Base-by-base conservation (phyloP, 2,329 filamentous ascomycete species). In the Cordyceps tenuipes region DNA sequence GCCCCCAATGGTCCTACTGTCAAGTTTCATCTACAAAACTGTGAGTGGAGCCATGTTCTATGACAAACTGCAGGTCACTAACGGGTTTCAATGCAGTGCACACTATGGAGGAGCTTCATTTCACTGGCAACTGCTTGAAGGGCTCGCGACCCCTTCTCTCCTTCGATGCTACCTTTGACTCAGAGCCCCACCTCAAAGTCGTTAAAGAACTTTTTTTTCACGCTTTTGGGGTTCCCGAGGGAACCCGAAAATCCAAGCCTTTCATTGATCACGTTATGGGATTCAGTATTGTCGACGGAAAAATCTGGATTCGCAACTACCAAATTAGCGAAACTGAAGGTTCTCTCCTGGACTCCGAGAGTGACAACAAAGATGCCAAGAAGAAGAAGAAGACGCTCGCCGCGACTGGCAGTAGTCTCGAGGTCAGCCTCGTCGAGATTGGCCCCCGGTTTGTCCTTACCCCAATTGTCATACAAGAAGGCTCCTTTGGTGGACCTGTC, bases 61-160 rank as follows among this genome's bases (percentile, higher is more conserved):
- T 5, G 29, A 56, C 6, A 8, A 17, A 44, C 5, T 26, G 48
- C 26, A 36, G 34, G 29, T 26, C 51, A 53, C 70, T 73, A 66
- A 74, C 60, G 47, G 15, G 5, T 19, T 26, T 9, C 23, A 15
- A 21, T n/a, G 49, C 66, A 89, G 82, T 97, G 70, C 92, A 97
- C 76, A 97, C 93, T 10, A 96, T 95, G 90, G 91, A 93, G 70
- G 94, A 99, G 74, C 80, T 99, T 41, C 90, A 96, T 70, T 97
- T 99, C 73, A 92, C 91, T 17, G 94, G 94, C 58, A 99, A 99
- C 79, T 97, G 92, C 72, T 79, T 97, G 63, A 97, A 96, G 76
- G 94, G 94, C 62, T 94, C 90, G 31, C 82, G 94, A 41, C 93
- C 94, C 1, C 80, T 99, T 44, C 85, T 99, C 60, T 94, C 90